phyloP scores from a whole-genome alignment of 2,329 filamentous ascomycete genomes.

The Aspergillus aculeatus region DNA sequence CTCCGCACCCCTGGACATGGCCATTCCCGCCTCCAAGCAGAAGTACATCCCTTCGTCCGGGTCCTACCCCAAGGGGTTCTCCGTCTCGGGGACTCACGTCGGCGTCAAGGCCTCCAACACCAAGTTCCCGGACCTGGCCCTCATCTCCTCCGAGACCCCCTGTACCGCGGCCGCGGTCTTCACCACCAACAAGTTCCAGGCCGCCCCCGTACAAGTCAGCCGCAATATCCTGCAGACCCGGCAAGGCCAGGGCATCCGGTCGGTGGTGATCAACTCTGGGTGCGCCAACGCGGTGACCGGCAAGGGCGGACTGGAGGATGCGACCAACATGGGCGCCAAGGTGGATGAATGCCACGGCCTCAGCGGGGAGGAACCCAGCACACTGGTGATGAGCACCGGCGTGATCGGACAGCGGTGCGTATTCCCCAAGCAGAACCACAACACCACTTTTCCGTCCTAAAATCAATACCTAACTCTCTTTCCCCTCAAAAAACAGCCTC shows the following conservation, averaged over 20 bases:
- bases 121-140: constrained; percentile 82
- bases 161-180: constrained; percentile 90
- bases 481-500: constrained; percentile 52
- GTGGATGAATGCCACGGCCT: constrained; percentile 67
- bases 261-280: constrained; percentile 89
- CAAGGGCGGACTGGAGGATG: constrained; percentile 83
- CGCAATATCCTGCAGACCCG: constrained; percentile 67
- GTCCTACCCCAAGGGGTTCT: constrained; percentile 87
- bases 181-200: constrained; percentile 97
- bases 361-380: constrained; percentile 51
- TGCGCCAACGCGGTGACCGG: constrained; percentile 98
- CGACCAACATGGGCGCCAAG: constrained; percentile 73
- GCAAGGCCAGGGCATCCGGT: constrained; percentile 68
- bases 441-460: background rate
- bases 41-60: constrained; percentile 86
- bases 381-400: constrained; percentile 97
- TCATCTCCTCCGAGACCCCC: constrained; percentile 81
- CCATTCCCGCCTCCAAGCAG: constrained; percentile 74
- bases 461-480: background rate
- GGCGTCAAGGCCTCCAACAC: constrained; percentile 94
- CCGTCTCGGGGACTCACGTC: constrained; percentile 80
- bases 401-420: constrained; percentile 86
- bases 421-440: too few species aligned
- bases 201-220: constrained; percentile 87
- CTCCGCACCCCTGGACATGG: constrained; percentile 47